phyloP scores from a whole-genome alignment of 805 yeast species.

The Komagataella pastoris region DNA sequence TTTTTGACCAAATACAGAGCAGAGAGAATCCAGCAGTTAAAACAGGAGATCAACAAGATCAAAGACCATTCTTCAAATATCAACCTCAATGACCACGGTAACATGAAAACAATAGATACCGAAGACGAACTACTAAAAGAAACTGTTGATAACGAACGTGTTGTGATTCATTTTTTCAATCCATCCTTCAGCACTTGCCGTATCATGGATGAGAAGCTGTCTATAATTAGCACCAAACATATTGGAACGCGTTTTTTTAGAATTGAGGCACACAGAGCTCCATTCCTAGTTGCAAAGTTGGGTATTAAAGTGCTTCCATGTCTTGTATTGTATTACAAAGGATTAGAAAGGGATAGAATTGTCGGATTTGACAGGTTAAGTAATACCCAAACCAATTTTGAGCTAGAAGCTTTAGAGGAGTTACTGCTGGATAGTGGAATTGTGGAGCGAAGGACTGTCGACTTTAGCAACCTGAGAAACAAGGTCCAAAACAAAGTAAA shows the following conservation, averaged over 20 bases:
- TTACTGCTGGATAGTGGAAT: background rate
- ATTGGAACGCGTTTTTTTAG: constrained; percentile 36
- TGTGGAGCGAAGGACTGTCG: background rate
- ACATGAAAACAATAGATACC: constrained; percentile 27
- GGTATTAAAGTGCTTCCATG: constrained; percentile 60
- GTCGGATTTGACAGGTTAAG: constrained; percentile 49
- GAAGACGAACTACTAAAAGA: constrained; percentile 46
- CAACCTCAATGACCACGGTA: constrained; percentile 23
- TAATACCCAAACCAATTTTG: background rate
- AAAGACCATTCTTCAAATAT: constrained; percentile 15
- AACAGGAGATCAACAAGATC: constrained; percentile 25
- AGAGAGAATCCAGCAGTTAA: constrained; percentile 43
- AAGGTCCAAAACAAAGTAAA: background rate
- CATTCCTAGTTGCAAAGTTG: constrained; percentile 57
- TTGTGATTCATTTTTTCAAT: constrained; percentile 53
- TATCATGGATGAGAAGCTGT: constrained; percentile 35
- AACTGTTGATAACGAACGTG: constrained; percentile 26
- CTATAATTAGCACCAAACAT: constrained; percentile 42
- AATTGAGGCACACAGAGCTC: constrained; percentile 51
- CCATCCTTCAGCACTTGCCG: constrained; percentile 47
- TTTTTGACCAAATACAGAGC: constrained; percentile 42
- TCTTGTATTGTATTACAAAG: constrained; percentile 45
- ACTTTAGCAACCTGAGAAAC: background rate
- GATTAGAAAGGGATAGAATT: constrained; percentile 43
- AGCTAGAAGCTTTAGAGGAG: background rate